A percentile compares a stretch with the other conserved stretches of the same genome.
phyloP scores from a whole-genome alignment of 2,329 filamentous ascomycete genomes.

The Hysterium pulicare region DNA sequence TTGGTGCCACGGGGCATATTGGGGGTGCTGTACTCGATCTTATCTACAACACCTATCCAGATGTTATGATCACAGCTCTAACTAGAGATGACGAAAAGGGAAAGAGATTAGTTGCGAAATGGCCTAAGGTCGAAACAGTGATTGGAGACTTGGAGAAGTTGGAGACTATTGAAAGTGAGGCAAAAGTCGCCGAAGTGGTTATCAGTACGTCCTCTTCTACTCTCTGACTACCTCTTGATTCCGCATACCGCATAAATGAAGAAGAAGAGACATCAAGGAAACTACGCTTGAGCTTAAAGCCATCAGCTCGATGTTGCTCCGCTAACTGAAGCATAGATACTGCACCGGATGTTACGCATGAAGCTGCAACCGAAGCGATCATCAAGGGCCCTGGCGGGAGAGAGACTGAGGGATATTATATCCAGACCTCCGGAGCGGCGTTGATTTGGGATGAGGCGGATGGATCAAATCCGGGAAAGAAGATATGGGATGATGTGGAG shows the following conservation, averaged over 20 bases:
- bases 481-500: slow-evolving; percentile 4
- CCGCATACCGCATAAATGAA: no score
- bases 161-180: slow-evolving; percentile 5
- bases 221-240: no score
- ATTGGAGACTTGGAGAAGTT: slow-evolving; percentile 4
- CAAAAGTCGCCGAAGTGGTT: slow-evolving; percentile 6
- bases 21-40: slow-evolving; percentile 7
- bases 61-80: slow-evolving; percentile 4
- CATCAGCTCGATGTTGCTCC: no score
- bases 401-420: slow-evolving; percentile 1
- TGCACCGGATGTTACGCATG: neutral
- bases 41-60: slow-evolving; percentile 3
- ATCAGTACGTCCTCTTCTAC: slow-evolving; percentile 12
- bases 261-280: no score
- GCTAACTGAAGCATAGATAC: neutral
- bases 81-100: neutral
- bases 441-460: slow-evolving; percentile 1
- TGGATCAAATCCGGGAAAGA: neutral
- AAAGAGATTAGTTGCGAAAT: neutral
- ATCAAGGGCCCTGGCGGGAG: neutral
- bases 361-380: neutral
- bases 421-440: slow-evolving; percentile 4
- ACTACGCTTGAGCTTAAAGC: no score
- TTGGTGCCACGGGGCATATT: slow-evolving; percentile 8
- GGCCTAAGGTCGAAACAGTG: slow-evolving; percentile 4